Base-by-base conservation (phyloP, 768 basidiomycete species). In the Mycena sanguinolenta region DNA sequence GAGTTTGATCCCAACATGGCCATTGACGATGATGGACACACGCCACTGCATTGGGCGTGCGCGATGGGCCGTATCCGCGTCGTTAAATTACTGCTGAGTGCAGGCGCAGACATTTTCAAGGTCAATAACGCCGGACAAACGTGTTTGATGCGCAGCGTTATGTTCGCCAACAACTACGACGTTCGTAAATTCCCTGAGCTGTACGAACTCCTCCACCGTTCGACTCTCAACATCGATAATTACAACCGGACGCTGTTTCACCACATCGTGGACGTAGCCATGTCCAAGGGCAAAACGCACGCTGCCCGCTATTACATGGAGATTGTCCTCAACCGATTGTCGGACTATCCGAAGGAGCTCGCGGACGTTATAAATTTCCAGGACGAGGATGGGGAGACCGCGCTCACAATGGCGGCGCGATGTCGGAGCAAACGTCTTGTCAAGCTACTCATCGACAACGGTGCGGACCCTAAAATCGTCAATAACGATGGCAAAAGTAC, bases 151-250 rank as follows among this genome's bases (percentile, higher is more conserved):
- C 95, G 98, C 19, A 93, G 92, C 76, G 98, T 99, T 75, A 99
- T 99, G 97, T 99, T 99, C 80, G 95, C 95, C 58, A 99, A 99
- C 81, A 99, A 99, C 79, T 99, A 99, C 79, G 98, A 99, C 80
- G 94, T 99, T 55, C 94, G 98, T 74, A 99, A 99, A 80, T 99
- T 99, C 76, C 95, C 96, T 2, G 97, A 99, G 79, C 85, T 99
- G 21, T 98, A 98, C 82, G 97, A 99, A 78, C 89, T 99, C 17
- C 82, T 99, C 39, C 98, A 99, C 77, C 93, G 96, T n/a, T 97
- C 97, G 21, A 98, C 97, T 0, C 92, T 99, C 76, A 98, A 99
- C 79, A 99, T 99, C 82, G 98, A 99, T 85, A 94, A 96, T 79
- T 92, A 91, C 77, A 98, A 99, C 78, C 93, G 97, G 16, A 99